Percentiles rank a stretch among this genome's conserved stretches.
These are phyloP conservation scores for Ilex asprella DNA, from an alignment of 257 asterid species.

Conservation along the genomic window DNA sequence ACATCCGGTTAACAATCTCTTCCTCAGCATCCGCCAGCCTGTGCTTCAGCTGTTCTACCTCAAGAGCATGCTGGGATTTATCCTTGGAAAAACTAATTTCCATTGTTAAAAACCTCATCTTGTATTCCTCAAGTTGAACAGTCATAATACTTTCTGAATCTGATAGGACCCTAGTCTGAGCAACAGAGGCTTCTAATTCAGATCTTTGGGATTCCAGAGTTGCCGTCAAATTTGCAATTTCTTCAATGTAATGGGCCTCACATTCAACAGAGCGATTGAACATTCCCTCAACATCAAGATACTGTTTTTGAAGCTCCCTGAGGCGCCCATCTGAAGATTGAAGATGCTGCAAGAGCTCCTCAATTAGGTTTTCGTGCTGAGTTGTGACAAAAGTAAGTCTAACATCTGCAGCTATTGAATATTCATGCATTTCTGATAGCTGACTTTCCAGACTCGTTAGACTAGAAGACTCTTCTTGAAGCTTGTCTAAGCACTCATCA, in stretches of 20 bases:
- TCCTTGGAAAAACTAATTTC: constrained; percentile 32
- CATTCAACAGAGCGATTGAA: constrained; percentile 33
- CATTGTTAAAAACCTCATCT: constrained; percentile 24
- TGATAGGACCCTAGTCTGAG: constrained; percentile 51
- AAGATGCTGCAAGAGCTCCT: constrained; percentile 39
- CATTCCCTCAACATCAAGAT: constrained; percentile 30
- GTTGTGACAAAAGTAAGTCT: constrained; percentile 36
- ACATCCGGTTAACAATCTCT: constrained; percentile 32
- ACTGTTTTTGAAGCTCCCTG: constrained; percentile 39
- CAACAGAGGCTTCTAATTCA: constrained; percentile 42
- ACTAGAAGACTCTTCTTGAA: constrained; percentile 29
- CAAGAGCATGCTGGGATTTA: constrained; percentile 27
- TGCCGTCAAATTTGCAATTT: constrained; percentile 32
- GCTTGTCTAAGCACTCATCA: constrained; percentile 32
- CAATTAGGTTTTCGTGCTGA: constrained; percentile 33
- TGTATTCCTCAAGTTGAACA: constrained; percentile 41
- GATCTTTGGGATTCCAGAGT: constrained; percentile 37
- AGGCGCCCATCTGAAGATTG: constrained; percentile 33
- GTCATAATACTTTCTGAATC: constrained; percentile 33
- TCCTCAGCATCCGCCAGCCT: constrained; percentile 40
- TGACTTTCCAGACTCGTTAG: constrained; percentile 44
- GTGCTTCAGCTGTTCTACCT: constrained; percentile 32
- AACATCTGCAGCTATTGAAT: constrained; percentile 50
- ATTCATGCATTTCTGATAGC: constrained; percentile 43
- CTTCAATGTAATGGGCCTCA: constrained; percentile 45